Percentiles rank a stretch among this genome's conserved stretches.
Evolutionary conservation across 257 asterid genomes (phyloP).

Genomic region (Marsdenia floribunda): DNA sequence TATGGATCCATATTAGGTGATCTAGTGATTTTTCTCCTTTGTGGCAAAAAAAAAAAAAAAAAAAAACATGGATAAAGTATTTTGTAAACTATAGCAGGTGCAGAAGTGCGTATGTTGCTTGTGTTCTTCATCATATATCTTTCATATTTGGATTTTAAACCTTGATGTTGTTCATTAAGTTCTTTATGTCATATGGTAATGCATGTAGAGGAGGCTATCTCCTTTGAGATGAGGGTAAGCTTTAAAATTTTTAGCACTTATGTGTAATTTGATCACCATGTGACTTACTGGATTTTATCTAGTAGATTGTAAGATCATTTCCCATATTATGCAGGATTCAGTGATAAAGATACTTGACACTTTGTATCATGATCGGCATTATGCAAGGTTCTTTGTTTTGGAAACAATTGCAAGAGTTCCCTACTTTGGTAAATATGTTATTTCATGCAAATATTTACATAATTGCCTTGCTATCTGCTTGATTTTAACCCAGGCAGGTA

Average conservation of each 20-base stretch:
- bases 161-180: neutral
- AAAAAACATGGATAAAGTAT: neutral
- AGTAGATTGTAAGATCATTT: constrained; percentile 14
- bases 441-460: constrained; percentile 6
- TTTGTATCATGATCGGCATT: constrained; percentile 73
- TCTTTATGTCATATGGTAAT: neutral
- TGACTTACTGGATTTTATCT: neutral
- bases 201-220: neutral
- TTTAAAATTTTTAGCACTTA: neutral
- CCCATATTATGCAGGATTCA: constrained; percentile 60
- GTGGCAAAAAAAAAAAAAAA: neutral
- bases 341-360: constrained; percentile 85
- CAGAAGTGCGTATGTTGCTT: neutral
- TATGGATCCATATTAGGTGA: neutral
- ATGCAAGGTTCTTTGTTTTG: constrained; percentile 88
- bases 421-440: constrained; percentile 71
- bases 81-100: neutral
- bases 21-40: neutral
- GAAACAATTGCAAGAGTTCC: constrained; percentile 99
- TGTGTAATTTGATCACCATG: neutral
- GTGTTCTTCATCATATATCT: neutral
- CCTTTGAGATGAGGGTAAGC: neutral
- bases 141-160: neutral
- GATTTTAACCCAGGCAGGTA: no score
- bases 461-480: neutral